Conservation (phyloP, 352 stramenopile genomes). For the Blastocystis sp. region DNA sequence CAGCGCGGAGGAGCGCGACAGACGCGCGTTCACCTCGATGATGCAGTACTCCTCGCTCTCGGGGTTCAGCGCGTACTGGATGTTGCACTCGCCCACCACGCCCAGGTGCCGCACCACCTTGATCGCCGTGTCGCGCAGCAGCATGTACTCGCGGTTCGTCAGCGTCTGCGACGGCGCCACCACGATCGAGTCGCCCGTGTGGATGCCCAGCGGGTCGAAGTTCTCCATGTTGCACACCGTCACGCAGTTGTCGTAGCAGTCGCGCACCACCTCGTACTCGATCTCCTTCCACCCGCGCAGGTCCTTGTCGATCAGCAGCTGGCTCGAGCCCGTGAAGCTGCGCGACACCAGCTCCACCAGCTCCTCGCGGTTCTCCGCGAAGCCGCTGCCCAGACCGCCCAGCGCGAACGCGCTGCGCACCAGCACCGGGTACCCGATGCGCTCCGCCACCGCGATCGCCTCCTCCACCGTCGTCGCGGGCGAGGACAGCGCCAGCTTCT, state of each 20-base stretch:
- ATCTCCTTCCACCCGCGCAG: conserved; percentile 96
- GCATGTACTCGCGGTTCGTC: conserved; percentile 94
- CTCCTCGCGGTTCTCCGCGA: conserved; percentile 88
- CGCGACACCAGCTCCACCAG: conserved; percentile 79
- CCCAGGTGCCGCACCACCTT: conserved; percentile 93
- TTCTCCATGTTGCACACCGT: conserved; percentile 99
- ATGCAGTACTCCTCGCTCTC: conserved; percentile 93
- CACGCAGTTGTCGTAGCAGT: conserved; percentile 93
- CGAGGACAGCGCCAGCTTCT: conserved; percentile 92
- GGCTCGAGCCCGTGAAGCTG: conserved; percentile 80
- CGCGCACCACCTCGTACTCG: conserved; percentile 96
- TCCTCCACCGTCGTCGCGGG: conserved; percentile 88
- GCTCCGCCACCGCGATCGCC: conserved; percentile 86
- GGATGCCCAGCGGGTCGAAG: conserved; percentile 93
- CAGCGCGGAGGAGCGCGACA: conserved; percentile 95
- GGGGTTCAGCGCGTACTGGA: conserved; percentile 95
- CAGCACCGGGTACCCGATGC: conserved; percentile 94
- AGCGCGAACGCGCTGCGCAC: conserved; percentile 94
- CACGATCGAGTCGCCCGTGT: conserved; percentile 97
- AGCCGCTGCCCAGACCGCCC: conserved; percentile 93
- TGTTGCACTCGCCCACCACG: conserved; percentile 97
- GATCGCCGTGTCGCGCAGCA: conserved; percentile 92
- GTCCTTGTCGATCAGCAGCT: conserved; percentile 97
- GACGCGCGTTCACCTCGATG: conserved; percentile 96
- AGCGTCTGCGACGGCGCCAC: conserved; percentile 95